Base-by-base conservation (phyloP, 2,329 filamentous ascomycete species). In the Sporothrix variecibatus region DNA sequence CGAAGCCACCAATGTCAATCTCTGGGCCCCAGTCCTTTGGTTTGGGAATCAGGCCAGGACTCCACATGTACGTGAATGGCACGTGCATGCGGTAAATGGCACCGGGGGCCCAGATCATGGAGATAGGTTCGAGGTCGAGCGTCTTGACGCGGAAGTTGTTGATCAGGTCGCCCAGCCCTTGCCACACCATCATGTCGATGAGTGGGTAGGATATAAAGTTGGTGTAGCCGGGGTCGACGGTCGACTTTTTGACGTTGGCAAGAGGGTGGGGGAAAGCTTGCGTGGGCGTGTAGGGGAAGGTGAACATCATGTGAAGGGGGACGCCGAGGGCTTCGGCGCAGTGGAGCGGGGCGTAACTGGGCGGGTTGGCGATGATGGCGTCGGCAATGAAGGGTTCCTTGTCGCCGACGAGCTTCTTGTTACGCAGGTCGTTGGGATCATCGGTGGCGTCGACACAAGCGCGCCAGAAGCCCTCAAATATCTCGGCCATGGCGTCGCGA, bases 171-270 rank as follows among this genome's bases (percentile, higher is more conserved):
- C 93, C 93, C 0, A 95, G 85, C 0, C 94, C 95, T 81, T 97
- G 94, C 94, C 94, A 97, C 0, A 94, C 92, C 87, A 95, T 93
- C 89, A 94, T 92, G 80, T 95, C 93, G 1, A 95, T 92, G 49
- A 95, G 82, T 0, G 92, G 90, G 79, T 95, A 96, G 1, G 89
- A 92, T 80, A 95, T 93, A 79, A 93, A 94, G 81, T 95, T 96
- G 15, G 91, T 90, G 79, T 93, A 93, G 26, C 89, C 89, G 1
- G 88, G 86, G 78, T 94, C 92, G 9, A 94, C 88, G 76, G 94
- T 93, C 20, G 87, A 90, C 75, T 87, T 87, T 79, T 91, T 93
- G 81, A 95, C 91, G 79, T 90, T 94, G 11, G 93, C 92, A 69
- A 95, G 81, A 0, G 93, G 93, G 79, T 95, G 93, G 0, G 93